A percentile compares a stretch with the other conserved stretches of the same genome.
These are phyloP conservation scores for Chenopodium album DNA, from an alignment of 148 eudicot species.

Conservation along the genomic window DNA sequence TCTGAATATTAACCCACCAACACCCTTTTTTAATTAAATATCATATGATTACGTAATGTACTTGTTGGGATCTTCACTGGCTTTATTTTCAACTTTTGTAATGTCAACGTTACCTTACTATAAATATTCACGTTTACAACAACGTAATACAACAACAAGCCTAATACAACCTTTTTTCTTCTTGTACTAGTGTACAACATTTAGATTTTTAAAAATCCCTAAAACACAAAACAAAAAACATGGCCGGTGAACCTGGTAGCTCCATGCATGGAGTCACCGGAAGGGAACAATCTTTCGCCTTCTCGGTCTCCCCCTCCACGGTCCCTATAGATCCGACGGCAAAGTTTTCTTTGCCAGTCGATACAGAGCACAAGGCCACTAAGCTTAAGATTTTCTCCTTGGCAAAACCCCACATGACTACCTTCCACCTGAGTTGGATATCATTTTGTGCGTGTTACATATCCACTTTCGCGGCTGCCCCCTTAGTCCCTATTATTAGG, in stretches of 20 bases:
- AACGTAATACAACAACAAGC: constrained; percentile 12
- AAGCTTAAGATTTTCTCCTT: constrained; percentile 36
- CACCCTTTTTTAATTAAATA: not conserved
- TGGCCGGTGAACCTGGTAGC: constrained; percentile 40
- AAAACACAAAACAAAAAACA: not conserved
- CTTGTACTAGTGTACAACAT: not conserved
- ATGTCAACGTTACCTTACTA: constrained; percentile 23
- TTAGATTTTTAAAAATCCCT: not conserved
- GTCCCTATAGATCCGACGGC: constrained; percentile 32
- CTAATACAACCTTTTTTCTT: not conserved
- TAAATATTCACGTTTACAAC: constrained; percentile 2
- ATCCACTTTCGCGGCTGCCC: constrained; percentile 50
- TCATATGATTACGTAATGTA: constrained; percentile 3
- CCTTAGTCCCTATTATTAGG: constrained; percentile 41
- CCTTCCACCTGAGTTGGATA: constrained; percentile 45
- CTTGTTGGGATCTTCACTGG: constrained; percentile 8
- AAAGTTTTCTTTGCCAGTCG: constrained; percentile 39
- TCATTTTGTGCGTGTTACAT: constrained; percentile 40
- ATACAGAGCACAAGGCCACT: constrained; percentile 42
- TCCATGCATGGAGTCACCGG: constrained; percentile 54
- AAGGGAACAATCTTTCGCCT: constrained; percentile 31
- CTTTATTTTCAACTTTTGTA: constrained; percentile 11
- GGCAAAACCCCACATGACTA: constrained; percentile 39
- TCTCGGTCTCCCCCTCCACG: constrained; percentile 29
- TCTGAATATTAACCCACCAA: not conserved